phyloP scores from a whole-genome alignment of 495 filamentous ascomycete genomes.

The Achaetomiella virescens region DNA sequence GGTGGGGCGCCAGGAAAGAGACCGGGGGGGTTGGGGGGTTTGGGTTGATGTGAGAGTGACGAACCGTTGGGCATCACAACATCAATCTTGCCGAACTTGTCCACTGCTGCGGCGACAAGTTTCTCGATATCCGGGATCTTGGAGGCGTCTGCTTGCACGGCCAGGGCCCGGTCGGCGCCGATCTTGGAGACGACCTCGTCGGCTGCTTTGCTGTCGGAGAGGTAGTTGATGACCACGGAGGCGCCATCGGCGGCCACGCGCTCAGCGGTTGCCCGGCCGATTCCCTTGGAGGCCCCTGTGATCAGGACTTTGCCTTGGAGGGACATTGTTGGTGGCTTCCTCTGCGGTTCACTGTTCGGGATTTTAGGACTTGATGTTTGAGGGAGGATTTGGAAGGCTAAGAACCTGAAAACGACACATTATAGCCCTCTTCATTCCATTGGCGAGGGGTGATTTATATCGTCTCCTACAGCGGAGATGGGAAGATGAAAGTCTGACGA shows the following conservation, averaged over 20 bases:
- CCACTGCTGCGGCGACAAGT: constrained; percentile 57
- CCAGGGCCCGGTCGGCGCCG: constrained; percentile 45
- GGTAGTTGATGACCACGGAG: constrained; percentile 60
- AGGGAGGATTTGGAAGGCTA: too few species aligned
- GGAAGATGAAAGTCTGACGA: too few species aligned
- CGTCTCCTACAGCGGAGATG: too few species aligned
- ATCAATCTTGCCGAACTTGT: constrained; percentile 61
- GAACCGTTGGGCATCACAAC: constrained; percentile 52
- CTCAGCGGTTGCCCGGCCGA: constrained; percentile 54
- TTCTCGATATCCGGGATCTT: constrained; percentile 51
- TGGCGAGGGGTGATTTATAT: too few species aligned
- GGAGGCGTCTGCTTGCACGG: constrained; percentile 59
- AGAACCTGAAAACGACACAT: too few species aligned
- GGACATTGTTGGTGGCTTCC: constrained; percentile 22
- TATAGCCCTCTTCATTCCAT: too few species aligned
- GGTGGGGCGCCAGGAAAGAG: too few species aligned
- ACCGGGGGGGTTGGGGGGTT: neutral
- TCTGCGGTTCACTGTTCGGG: too few species aligned
- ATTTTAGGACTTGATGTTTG: too few species aligned
- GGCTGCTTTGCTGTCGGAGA: constrained; percentile 47
- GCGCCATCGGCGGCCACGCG: constrained; percentile 53
- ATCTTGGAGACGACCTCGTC: constrained; percentile 49
- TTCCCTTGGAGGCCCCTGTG: constrained; percentile 63
- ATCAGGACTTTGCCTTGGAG: constrained; percentile 56
- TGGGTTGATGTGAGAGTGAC: neutral